These are phyloP conservation scores for Alternaria incomplexa DNA, from an alignment of 2,329 filamentous ascomycete genomes.

Conservation along the genomic window DNA sequence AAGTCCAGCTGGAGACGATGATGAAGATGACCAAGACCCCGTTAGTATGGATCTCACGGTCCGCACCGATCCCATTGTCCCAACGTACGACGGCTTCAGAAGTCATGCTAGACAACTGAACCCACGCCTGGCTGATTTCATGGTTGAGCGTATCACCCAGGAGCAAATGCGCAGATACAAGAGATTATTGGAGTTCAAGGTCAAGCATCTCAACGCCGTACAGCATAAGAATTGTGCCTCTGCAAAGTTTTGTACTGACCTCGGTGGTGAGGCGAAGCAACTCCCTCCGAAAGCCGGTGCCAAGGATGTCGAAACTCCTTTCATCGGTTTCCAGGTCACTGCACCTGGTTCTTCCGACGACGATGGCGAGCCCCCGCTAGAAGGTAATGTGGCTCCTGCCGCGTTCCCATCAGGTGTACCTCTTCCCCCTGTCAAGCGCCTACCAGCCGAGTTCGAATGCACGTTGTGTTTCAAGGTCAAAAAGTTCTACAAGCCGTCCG, in stretches of 20 bases:
- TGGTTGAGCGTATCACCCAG: conserved; percentile 81
- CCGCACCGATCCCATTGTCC: conserved; percentile 70
- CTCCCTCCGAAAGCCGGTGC: conserved; percentile 66
- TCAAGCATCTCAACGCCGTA: conserved; percentile 71
- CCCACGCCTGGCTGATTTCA: conserved; percentile 68
- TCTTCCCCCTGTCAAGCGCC: conserved; percentile 74
- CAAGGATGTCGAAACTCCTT: conserved; percentile 64
- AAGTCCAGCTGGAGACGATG: conserved; percentile 48
- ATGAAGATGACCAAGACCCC: conserved; percentile 58
- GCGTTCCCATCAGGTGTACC: conserved; percentile 83
- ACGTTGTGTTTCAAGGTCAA: conserved; percentile 85
- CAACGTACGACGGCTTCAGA: conserved; percentile 77
- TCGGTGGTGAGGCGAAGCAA: conserved; percentile 69
- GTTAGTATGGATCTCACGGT: conserved; percentile 67
- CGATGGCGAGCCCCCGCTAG: conserved; percentile 68
- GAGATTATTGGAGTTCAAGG: conserved; percentile 70
- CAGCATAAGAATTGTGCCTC: conserved; percentile 65
- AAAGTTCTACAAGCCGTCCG: conserved; percentile 87
- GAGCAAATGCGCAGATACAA: conserved; percentile 84
- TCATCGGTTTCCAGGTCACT: conserved; percentile 61
- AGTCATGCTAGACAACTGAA: conserved; percentile 76
- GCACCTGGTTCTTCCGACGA: conserved; percentile 66
- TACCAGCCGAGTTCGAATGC: conserved; percentile 90
- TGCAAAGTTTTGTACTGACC: conserved; percentile 66
- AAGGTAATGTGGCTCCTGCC: conserved; percentile 72